These are phyloP conservation scores for Coffea canephora DNA, from an alignment of 257 asterid genomes.

Conservation along the genomic window DNA sequence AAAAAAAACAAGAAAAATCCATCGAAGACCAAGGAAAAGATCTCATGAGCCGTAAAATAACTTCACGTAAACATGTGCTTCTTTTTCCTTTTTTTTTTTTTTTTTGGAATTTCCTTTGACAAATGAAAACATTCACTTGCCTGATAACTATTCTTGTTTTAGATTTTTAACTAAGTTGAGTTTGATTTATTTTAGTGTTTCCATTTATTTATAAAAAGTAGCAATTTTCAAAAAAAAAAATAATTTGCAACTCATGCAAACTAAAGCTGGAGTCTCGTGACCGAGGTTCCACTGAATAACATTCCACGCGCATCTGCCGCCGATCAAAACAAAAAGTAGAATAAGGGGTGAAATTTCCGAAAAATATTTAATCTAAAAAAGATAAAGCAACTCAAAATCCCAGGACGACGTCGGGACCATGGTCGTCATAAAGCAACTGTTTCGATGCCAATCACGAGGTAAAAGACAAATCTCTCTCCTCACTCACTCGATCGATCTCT, in stretches of 20 bases:
- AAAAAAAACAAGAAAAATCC: too few species aligned
- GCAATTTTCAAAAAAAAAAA: too few species aligned
- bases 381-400: not conserved
- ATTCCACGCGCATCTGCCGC: conserved; percentile 19
- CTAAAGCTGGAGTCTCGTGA: not conserved
- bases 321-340: conserved; percentile 1
- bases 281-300: conserved; percentile 19
- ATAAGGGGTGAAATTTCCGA: conserved; percentile 8
- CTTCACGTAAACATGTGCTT: too few species aligned
- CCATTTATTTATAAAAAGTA: too few species aligned
- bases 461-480: conserved; percentile 14
- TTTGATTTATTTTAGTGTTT: not conserved
- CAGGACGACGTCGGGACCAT: conserved; percentile 21
- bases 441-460: conserved; percentile 27
- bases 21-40: too few species aligned
- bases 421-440: conserved; percentile 26
- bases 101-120: too few species aligned
- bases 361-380: not conserved
- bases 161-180: too few species aligned
- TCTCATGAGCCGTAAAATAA: too few species aligned
- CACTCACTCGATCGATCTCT: not conserved
- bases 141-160: not conserved
- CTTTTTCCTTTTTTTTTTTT: too few species aligned
- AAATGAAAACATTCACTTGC: too few species aligned
- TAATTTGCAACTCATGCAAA: too few species aligned